Evolutionary conservation across 1,284 basidiomycete species (phyloP), one percentile per base, ranked within the genome.

Genomic region (Anthracocystis setariae): DNA sequence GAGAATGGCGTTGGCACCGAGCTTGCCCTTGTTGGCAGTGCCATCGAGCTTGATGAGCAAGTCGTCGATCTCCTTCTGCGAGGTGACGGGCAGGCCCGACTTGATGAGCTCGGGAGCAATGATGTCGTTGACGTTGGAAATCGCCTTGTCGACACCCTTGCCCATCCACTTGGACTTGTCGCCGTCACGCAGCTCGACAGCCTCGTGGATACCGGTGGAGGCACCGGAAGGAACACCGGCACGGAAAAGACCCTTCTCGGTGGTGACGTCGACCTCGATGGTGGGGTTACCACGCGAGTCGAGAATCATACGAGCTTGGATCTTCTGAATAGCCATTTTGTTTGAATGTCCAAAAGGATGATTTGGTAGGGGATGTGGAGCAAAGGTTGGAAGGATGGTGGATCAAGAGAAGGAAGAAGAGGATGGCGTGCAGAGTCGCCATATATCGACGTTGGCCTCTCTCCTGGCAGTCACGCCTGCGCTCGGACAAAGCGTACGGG

Each of bases 1-100:
- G 67, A 99, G 92, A 85, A 98, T 97, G 83, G 96, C 96, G 86
- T 99, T 99, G 70, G 96, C 96, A 81, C 96, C 96, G 82, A 98
- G 91, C 86, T 96, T 97, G 85, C 93, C 93, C 89, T 99, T 99
- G 91, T 99, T 99, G 76, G 92, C 87, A 62, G 94, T 94, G 64
- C 93, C 94, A 84, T 98, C 95, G 82, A 94, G 89, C 87, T 98
- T 95, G 89, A 98, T 95, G 84, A 99, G 88, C 87, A 98, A 92
- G 85, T 97, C 92, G 84, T 99, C 96, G 80, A 99, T 89, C 80
- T 95, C 93, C 86, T 93, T 94, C 86, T 99, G 96, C 74, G 91
- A 86, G 76, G 92, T 94, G 83, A 96, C 93, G 61, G 88, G 87
- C 84, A 98, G 86, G 70, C 88, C 90, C 59, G 93, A 88, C 84